Percentiles rank a stretch among this genome's conserved stretches.
These are phyloP conservation scores for Kokia cookei DNA, from an alignment of 441 rosid species.

Conservation along the genomic window DNA sequence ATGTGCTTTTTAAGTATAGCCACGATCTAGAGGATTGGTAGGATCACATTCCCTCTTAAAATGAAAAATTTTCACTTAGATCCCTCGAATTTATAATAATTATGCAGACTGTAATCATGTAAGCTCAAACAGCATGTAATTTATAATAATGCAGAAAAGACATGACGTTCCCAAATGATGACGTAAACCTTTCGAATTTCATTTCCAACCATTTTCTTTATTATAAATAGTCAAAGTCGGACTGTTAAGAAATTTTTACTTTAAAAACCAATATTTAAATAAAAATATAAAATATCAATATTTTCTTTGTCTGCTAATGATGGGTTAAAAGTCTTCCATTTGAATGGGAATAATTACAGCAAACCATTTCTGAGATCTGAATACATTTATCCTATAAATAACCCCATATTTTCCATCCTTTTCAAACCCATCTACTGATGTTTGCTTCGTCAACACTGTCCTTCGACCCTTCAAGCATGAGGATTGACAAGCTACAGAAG, in stretches of 20 bases:
- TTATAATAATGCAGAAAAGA: too few species aligned
- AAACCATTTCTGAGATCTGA: background rate
- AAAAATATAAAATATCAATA: background rate
- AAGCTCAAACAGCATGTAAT: too few species aligned
- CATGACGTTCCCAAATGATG: background rate
- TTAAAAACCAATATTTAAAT: background rate
- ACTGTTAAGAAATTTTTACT: background rate
- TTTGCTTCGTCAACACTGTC: background rate
- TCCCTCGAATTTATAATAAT: too few species aligned
- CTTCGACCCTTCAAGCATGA: background rate
- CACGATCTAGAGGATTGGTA: too few species aligned
- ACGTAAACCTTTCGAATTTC: background rate
- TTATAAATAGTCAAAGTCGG: background rate
- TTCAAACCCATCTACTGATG: background rate
- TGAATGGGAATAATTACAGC: background rate
- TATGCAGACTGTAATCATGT: too few species aligned
- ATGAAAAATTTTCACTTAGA: too few species aligned
- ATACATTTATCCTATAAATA: background rate
- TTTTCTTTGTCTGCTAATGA: background rate
- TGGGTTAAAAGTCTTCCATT: background rate
- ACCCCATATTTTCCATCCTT: background rate
- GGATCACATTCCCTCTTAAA: too few species aligned
- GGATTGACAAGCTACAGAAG: background rate
- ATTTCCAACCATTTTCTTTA: background rate
- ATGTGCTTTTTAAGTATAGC: too few species aligned